These are phyloP conservation scores for Corymbia calophylla DNA, from an alignment of 441 rosid genomes.

Conservation along the genomic window DNA sequence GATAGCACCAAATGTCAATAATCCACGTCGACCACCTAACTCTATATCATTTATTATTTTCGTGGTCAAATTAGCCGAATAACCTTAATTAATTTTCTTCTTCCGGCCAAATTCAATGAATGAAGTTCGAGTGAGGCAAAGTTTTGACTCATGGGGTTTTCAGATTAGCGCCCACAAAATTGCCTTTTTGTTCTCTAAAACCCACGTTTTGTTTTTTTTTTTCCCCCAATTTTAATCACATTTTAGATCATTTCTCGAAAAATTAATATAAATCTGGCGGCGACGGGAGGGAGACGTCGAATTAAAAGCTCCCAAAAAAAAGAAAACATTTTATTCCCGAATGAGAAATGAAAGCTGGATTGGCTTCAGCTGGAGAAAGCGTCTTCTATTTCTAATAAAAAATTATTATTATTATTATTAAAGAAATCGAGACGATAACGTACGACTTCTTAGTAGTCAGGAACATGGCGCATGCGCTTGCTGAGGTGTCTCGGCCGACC, in stretches of 20 bases:
- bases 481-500: slow-evolving; percentile 9
- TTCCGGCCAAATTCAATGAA: not conserved
- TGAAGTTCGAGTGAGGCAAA: not conserved
- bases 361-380: not conserved
- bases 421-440: not conserved
- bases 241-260: not conserved
- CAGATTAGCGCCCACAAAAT: not conserved
- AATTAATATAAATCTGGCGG: not conserved
- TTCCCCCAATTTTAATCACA: not conserved
- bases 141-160: not conserved
- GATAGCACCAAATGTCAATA: not conserved
- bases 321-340: not conserved
- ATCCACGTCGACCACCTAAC: not conserved
- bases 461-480: not conserved
- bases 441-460: not conserved
- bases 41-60: not conserved
- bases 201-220: not conserved
- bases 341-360: not conserved
- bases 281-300: not conserved
- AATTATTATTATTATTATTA: too few relatives aligned
- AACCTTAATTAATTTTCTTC: not conserved
- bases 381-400: not conserved
- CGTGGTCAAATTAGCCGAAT: not conserved
- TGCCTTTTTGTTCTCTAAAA: not conserved
- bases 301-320: not conserved